phyloP scores from a whole-genome alignment of 371 early-diverging fungal species.

The Zychaea mexicana region DNA sequence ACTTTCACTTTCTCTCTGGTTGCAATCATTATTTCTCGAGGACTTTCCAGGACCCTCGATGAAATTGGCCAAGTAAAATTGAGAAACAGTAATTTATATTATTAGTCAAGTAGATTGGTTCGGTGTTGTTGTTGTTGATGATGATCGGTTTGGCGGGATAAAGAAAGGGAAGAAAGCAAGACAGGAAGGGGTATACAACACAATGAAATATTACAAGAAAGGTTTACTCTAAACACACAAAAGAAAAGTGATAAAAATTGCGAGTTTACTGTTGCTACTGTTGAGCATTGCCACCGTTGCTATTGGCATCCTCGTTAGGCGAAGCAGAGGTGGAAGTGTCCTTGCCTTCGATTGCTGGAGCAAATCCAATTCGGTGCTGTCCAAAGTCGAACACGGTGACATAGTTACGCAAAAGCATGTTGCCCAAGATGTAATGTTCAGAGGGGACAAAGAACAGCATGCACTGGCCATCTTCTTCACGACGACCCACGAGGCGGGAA shows the following conservation, averaged over 20 bases:
- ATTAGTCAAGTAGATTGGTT: no score
- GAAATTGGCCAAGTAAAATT: no score
- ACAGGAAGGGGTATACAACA: not conserved
- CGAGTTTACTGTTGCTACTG: not conserved
- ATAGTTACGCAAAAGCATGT: conserved; percentile 39
- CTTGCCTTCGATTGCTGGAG: conserved; percentile 16
- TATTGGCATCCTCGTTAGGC: not conserved
- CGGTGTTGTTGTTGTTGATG: no score
- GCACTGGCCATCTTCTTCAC: conserved; percentile 19
- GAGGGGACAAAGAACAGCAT: conserved; percentile 31
- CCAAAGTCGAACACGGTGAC: conserved; percentile 50
- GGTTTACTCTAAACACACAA: no score
- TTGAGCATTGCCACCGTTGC: not conserved
- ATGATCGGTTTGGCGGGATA: no score
- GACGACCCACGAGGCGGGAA: conserved; percentile 13
- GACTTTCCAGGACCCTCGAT: no score
- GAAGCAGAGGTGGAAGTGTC: not conserved
- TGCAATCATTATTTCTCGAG: no score
- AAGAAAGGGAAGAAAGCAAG: not conserved
- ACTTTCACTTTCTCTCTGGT: no score
- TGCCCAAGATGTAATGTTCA: conserved; percentile 36
- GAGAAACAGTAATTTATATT: no score
- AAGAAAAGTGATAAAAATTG: not conserved
- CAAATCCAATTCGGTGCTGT: conserved; percentile 41
- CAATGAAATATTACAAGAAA: not conserved